Base-by-base conservation (phyloP, 2,329 filamentous ascomycete genomes). In the Pseudopithomyces chartarum region DNA sequence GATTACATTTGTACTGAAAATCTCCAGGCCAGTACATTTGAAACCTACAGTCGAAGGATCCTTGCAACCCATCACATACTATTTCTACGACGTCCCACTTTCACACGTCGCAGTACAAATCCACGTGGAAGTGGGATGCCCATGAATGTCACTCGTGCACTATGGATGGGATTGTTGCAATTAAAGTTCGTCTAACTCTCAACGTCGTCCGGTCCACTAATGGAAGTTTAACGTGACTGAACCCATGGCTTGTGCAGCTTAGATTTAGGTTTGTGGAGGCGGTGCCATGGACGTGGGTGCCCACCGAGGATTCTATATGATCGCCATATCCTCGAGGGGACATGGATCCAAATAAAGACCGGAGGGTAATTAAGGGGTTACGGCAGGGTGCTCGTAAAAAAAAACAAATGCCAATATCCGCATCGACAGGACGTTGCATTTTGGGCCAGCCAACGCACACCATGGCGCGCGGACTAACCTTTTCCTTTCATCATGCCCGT, bases 301-400 rank as follows among this genome's bases (percentile, higher is more conserved):
- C 33, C 38, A 26, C 22, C 22, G 33, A 38, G 20, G 42, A 38
- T 19, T 42, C 48, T 29, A 32, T 51, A 51, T 42, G 48, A 51
- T 51, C 38, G 48, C 6, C 48, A 34, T 43, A 33, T 36, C 3
- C 22, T 29, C 26, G 32, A 23, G 39, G n/a, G 33, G 13, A 20
- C 22, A 47, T 54, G 32, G 23, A 32, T 38, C 43, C 42, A 56
- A 33, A 46, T 23, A 49, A 23, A 56, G 40, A 46, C 46, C 19
- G 19, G 32, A 19, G 36, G 6, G 29, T 22, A 4, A 56, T 49
- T 57, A 57, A 53, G 50, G 55, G 29, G 55, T 53, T 50, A 36
- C 17, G 3, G 52, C 11, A 48, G 6, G 34, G 43, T 15, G 29
- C 34, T 42, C 26, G 44, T 54, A 54, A 54, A 54, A 52, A 54